phyloP scores from a whole-genome alignment of 257 asterid species.

The Leptodermis oblonga region DNA sequence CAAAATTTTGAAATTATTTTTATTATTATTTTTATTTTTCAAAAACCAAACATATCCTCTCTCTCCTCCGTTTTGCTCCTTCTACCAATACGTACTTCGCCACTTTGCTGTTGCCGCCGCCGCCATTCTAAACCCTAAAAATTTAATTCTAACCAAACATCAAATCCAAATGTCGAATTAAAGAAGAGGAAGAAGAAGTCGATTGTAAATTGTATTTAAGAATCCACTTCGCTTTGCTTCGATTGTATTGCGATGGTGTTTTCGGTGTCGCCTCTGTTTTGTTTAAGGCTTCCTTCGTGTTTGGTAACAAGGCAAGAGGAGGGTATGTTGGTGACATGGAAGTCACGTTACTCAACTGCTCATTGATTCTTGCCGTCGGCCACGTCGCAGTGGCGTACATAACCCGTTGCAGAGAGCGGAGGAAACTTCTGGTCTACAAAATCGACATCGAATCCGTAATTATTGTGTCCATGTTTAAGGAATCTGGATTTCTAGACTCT shows the following conservation, averaged over 20 bases:
- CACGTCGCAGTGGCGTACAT: constrained; percentile 82
- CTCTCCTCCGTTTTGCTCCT: too few relatives aligned
- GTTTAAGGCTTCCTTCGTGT: constrained; percentile 64
- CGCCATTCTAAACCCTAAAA: too few relatives aligned
- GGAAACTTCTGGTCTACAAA: constrained; percentile 88
- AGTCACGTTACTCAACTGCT: constrained; percentile 56
- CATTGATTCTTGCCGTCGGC: constrained; percentile 64
- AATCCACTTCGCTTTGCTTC: too few relatives aligned
- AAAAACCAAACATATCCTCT: too few relatives aligned
- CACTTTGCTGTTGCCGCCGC: too few relatives aligned
- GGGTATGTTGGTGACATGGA: constrained; percentile 30
- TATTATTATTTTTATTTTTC: too few relatives aligned
- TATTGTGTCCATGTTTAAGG: constrained; percentile 9
- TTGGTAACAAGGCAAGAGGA: constrained; percentile 27
- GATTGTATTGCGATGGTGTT: constrained; percentile 65
- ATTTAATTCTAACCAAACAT: too few relatives aligned
- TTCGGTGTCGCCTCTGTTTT: constrained; percentile 75
- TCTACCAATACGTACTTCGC: too few relatives aligned
- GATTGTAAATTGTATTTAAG: too few relatives aligned
- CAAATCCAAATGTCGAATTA: too few relatives aligned
- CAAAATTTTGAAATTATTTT: too few relatives aligned
- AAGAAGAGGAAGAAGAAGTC: too few relatives aligned
- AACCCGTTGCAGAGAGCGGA: constrained; percentile 77
- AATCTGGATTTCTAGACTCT: constrained; percentile 8
- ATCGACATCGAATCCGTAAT: constrained; percentile 93